Base-by-base conservation (phyloP, 441 rosid genomes). In the Gossypium aridum region DNA sequence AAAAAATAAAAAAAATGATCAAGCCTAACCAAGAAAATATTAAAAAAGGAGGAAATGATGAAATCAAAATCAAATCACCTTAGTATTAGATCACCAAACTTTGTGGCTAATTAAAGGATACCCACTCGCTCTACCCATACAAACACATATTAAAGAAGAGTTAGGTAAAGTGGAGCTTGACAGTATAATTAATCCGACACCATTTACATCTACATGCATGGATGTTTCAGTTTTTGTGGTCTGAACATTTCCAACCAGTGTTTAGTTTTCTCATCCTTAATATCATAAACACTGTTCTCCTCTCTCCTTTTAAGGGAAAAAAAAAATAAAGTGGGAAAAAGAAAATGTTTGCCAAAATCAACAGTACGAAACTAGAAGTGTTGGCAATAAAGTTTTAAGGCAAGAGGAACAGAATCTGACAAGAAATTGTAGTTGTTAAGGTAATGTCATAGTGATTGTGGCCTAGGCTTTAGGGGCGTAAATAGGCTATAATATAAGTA, bases 111-210 rank as follows among this genome's bases (percentile, higher is more conserved):
- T 51, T 13, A 57, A 55, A 56, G 10, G 65, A 64, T 43, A 57
- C 72, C 28, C 45, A 62, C 49, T 64, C 7, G 25, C 64, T 34
- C 8, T 37, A 70, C 69, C 64, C 75, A 81, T 68, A 77, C 73
- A 69, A 19, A 71, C 55, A 14, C 55, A 14, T n/a, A 13, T 14
- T 37, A 37, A 37, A 37, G 43, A 37, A 37, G 43, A 1, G 28
- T 51, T 26, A 26, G 56, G 61, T 4, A 12, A 28, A 66, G 71
- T 45, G 26, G 26, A 47, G 39, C 22, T 47, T 47, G 72, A 16
- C 45, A 16, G 10, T 8, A 69, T 69, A 23, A 68, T n/a, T 69
- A n/a, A 68, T 14, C n/a, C 60, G 0, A 26, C 60, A 53, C 4
- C 4, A 51, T 69, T 53, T 13, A 70, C 23, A 43, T 71, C 23